Conservation (phyloP, 2,329 filamentous ascomycete species). For the Alternaria ventricosa region DNA sequence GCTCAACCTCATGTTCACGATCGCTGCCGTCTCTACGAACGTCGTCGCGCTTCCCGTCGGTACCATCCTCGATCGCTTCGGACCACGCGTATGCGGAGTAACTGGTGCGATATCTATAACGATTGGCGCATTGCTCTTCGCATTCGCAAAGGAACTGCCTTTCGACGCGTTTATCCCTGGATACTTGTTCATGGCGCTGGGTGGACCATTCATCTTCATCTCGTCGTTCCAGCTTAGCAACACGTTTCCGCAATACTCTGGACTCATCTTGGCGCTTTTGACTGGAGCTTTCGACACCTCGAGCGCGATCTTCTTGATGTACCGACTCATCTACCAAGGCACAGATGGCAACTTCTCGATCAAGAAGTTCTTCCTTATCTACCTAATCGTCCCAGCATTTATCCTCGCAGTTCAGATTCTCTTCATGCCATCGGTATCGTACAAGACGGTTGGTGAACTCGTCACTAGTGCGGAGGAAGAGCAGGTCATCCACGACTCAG, state of each 20-base stretch:
- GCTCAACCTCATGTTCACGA: slow-evolving; percentile 91
- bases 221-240: slow-evolving; percentile 60
- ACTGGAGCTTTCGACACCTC: slow-evolving; percentile 60
- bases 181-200: slow-evolving; percentile 58
- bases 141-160: slow-evolving; percentile 67
- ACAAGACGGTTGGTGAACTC: slow-evolving; percentile 74
- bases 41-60: slow-evolving; percentile 85
- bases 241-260: slow-evolving; percentile 58
- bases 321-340: slow-evolving; percentile 55
- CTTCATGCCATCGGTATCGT: slow-evolving; percentile 56
- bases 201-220: slow-evolving; percentile 60
- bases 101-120: slow-evolving; percentile 73
- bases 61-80: slow-evolving; percentile 81
- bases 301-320: slow-evolving; percentile 57
- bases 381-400: slow-evolving; percentile 55
- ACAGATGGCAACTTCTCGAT: slow-evolving; percentile 51
- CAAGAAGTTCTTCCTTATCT: slow-evolving; percentile 58
- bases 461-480: slow-evolving; percentile 70
- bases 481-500: slow-evolving; percentile 59
- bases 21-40: slow-evolving; percentile 86
- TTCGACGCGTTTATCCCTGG: slow-evolving; percentile 71
- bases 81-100: slow-evolving; percentile 77
- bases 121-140: slow-evolving; percentile 74
- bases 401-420: slow-evolving; percentile 54
- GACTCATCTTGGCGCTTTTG: slow-evolving; percentile 57